phyloP scores from a whole-genome alignment of 306 rosid species.

The Quercus rubra region DNA sequence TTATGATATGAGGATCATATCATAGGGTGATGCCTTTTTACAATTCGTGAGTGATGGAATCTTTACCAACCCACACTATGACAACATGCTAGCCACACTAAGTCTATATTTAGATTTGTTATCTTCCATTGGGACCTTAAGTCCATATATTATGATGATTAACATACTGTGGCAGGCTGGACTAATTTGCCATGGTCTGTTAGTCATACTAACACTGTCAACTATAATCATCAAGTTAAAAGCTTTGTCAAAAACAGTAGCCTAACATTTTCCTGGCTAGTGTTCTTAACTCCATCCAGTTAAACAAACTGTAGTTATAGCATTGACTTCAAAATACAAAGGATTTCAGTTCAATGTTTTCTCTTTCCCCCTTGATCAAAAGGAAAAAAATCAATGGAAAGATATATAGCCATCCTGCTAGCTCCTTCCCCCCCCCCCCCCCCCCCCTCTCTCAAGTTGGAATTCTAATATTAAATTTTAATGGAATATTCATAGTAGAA shows the following conservation, averaged over 20 bases:
- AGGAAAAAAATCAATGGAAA: no score
- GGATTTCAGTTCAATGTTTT: no score
- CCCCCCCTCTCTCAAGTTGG: no score
- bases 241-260: background rate
- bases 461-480: no score
- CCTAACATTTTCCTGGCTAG: background rate
- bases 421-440: no score
- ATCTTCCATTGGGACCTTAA: background rate
- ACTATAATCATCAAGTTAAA: background rate
- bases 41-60: background rate
- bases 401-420: no score
- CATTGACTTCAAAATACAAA: no score
- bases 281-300: background rate
- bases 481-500: no score
- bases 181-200: background rate
- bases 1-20: no score
- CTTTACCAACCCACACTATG: background rate
- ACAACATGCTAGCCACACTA: background rate
- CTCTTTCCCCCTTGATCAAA: no score
- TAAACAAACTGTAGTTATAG: no score
- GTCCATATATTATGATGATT: background rate
- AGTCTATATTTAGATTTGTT: background rate
- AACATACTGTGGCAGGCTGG: background rate
- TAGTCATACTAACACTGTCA: no score
- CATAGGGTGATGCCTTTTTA: background rate